Base-by-base conservation (phyloP, 2,329 filamentous ascomycete species). In the Malbranchea zuffiana region DNA sequence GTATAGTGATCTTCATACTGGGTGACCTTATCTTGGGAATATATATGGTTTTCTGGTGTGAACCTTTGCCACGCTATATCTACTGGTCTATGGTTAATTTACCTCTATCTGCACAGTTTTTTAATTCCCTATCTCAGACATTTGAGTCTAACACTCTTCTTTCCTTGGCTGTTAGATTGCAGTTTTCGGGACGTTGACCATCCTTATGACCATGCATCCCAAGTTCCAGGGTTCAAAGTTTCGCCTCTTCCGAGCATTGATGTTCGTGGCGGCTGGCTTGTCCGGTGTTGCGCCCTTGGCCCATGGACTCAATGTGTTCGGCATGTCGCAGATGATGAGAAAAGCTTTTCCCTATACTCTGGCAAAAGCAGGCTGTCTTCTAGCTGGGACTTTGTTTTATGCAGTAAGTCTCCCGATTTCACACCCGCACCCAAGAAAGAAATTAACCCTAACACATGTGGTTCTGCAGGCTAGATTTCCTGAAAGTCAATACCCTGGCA, bases 221-320 rank as follows among this genome's bases (percentile, higher is more conserved):
- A 8, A 17, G 36, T 12, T 3, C 3, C 8, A 2, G 31, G 27
- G 30, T 12, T 46, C 47, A n/a, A n/a, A n/a, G n/a, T n/a, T n/a
- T n/a, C n/a, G n/a, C 21, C 40, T 48, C 2, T 39, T 54, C 16
- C 52, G 52, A 12, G 43, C 47, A 5, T 34, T 44, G 4, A 37
- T 44, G 27, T 51, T 52, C 35, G 40, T 49, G 5, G 39, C 12
- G 37, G 47, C 23, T 37, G 42, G 26, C 23, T 41, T 41, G 40
- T 53, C 27, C 24, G 42, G 20, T 28, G 19, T 48, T 33, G 43
- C 39, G 23, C 42, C 51, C 8, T 44, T 53, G 26, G 48, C 47
- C 27, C 45, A 55, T 44, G 51, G 50, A 35, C 35, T 52, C 32
- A 46, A 32, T 23, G 34, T 54, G 26, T 55, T 52, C 43, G 50